Base-by-base conservation (phyloP, 2,329 filamentous ascomycete species). In the Graphiopsis chlorocephala region DNA sequence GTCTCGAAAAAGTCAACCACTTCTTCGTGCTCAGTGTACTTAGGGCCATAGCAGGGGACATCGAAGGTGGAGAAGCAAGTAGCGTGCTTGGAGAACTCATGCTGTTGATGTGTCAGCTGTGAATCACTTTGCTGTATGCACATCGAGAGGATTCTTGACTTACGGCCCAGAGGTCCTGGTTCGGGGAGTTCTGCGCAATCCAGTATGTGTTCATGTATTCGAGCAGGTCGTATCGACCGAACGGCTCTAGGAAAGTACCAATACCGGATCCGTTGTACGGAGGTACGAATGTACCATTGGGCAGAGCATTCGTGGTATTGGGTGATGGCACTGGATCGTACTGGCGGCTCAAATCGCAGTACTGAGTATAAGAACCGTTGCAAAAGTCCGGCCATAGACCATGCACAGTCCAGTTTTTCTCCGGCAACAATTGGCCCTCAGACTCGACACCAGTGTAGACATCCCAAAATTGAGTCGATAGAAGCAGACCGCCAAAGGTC, bases 51-150 rank as follows among this genome's bases (percentile, higher is more conserved):
- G 82, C 88, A 90, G 31, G 85, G 82, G 6, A 81, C 76, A 71
- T 89, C 86, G 72, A 90, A 90, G 66, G 84, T 88, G 55, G 83
- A 86, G 79, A 79, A 90, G 80, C 88, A 90, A 15, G 87, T 90
- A 14, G 64, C 64, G 75, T 89, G 87, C 79, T 90, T 90, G 77
- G 80, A 83, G 79, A 87, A 89, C 73, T 90, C 87, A 78, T 89
- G 87, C 45, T 63, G 52, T 8, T 26, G 10, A 20, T n/a, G 8
- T 47, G 61, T 56, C 15, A 63, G 25, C 20, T 26, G 5, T 45
- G 38, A 8, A 4, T 17, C 8, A 6, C 15, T 15, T 35, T 55
- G 11, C 12, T 8, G 8, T 14, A 23, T 17, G 25, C 15, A 7
- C 8, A 2, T 10, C 6, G 12, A 61, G 11, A 45, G 1, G 2